Evolutionary conservation across 164 flowering plant genomes (phyloP).

Genomic region (Houttuynia cordata): DNA sequence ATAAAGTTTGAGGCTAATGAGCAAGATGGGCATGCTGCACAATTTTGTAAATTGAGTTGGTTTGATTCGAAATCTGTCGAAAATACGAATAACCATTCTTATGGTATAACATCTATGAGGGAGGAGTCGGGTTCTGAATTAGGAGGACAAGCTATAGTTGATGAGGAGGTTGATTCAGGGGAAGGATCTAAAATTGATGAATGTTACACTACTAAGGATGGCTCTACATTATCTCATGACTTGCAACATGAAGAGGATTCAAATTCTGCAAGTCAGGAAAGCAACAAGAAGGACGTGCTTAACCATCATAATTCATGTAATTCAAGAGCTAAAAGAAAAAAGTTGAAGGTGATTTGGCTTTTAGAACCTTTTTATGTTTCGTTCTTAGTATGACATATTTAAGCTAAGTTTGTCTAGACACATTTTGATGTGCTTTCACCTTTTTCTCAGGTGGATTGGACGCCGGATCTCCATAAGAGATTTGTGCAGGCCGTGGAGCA

Average conservation of each 20-base stretch:
- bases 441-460: conserved; percentile 68
- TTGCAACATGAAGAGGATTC: conserved; percentile 12
- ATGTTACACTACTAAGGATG: conserved; percentile 4
- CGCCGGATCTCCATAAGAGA: conserved; percentile 67
- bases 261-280: conserved; percentile 8
- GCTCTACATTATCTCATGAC: conserved; percentile 5
- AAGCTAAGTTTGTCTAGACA: neutral
- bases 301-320: conserved; percentile 18
- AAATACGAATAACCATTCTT: conserved; percentile 33
- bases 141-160: conserved; percentile 13
- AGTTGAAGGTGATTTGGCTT: conserved; percentile 33
- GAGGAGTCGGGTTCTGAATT: conserved; percentile 11
- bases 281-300: conserved; percentile 20
- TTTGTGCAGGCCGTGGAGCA: conserved; percentile 78
- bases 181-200: conserved; percentile 20
- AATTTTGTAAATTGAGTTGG: conserved; percentile 1
- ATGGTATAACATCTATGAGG: conserved; percentile 12
- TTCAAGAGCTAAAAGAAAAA: conserved; percentile 32
- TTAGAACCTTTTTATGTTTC: neutral
- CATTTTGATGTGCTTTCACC: neutral
- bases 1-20: conserved; percentile 38
- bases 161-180: conserved; percentile 39
- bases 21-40: conserved; percentile 25
- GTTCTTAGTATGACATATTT: neutral
- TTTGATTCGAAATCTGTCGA: conserved; percentile 71